A percentile compares a stretch with the other conserved stretches of the same genome.
phyloP scores from a whole-genome alignment of 495 filamentous ascomycete genomes.

The Haplographium delicatum region DNA sequence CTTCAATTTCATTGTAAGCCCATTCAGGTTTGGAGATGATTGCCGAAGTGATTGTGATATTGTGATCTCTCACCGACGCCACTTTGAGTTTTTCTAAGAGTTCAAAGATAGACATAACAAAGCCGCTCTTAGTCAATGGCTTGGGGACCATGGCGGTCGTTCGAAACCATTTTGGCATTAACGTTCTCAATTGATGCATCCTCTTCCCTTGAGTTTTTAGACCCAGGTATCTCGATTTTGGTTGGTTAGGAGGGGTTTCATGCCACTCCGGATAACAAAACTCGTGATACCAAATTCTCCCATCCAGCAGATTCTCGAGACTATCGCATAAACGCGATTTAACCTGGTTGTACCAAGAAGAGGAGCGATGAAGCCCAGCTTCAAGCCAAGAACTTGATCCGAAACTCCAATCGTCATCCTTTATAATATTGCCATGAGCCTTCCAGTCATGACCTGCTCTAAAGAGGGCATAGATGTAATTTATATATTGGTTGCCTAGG shows the following conservation, averaged over 20 bases:
- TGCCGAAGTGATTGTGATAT: slow-evolving; percentile 8
- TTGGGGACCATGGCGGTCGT: not conserved
- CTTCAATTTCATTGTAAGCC: not conserved
- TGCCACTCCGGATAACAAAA: not conserved
- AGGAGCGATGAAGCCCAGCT: too few species aligned
- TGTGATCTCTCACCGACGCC: not conserved
- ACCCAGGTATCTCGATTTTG: not conserved
- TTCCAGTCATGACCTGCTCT: too few species aligned
- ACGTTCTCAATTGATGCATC: not conserved
- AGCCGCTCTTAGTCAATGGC: not conserved
- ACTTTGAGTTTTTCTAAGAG: slow-evolving; percentile 2
- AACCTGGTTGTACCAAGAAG: not conserved
- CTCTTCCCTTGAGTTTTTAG: not conserved
- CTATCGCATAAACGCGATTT: not conserved
- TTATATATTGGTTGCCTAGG: not conserved
- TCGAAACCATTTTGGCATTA: not conserved
- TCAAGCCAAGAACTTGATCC: too few species aligned
- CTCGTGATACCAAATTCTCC: not conserved
- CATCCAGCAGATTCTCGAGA: not conserved
- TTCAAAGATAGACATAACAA: not conserved
- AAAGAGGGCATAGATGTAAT: not conserved
- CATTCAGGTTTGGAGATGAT: not conserved
- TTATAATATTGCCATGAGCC: too few species aligned
- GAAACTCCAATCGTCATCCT: too few species aligned
- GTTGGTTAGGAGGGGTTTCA: not conserved